Conservation (phyloP, 371 early-diverging fungal species). For the Paraphysoderma sedebokerense region DNA sequence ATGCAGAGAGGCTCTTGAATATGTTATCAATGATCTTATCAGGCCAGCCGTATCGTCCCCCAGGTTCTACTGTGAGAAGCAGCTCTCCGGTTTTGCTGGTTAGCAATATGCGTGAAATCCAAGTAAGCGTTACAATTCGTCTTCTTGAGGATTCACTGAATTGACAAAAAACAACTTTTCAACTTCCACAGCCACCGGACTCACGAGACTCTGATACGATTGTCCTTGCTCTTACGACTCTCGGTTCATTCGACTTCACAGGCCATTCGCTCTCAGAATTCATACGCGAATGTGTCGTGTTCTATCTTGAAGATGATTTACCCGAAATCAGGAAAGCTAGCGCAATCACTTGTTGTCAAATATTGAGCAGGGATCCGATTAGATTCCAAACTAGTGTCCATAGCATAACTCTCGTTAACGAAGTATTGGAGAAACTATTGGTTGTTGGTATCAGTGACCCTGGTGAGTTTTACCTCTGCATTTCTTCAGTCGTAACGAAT, state of each 20-base stretch:
- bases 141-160: too few relatives aligned
- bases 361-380: constrained; percentile 29
- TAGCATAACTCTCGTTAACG: constrained; percentile 70
- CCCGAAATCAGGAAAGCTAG: constrained; percentile 71
- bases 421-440: constrained; percentile 71
- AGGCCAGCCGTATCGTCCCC: constrained; percentile 68
- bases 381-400: constrained; percentile 63
- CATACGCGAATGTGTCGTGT: constrained; percentile 66
- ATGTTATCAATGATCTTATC: constrained; percentile 72
- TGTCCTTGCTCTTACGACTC: constrained; percentile 67
- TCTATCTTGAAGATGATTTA: constrained; percentile 71
- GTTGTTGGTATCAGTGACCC: constrained; percentile 79
- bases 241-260: constrained; percentile 76
- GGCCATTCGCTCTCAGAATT: constrained; percentile 76
- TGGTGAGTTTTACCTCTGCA: constrained; percentile 6
- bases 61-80: constrained; percentile 41
- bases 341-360: constrained; percentile 70
- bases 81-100: background rate
- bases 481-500: constrained; percentile 8
- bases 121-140: too few relatives aligned
- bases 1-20: constrained; percentile 62
- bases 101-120: background rate
- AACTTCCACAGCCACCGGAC: constrained; percentile 18
- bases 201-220: constrained; percentile 55
- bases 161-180: too few relatives aligned